Conservation (phyloP, 2,329 filamentous ascomycete species). For the Ophiostoma fasciatum region DNA sequence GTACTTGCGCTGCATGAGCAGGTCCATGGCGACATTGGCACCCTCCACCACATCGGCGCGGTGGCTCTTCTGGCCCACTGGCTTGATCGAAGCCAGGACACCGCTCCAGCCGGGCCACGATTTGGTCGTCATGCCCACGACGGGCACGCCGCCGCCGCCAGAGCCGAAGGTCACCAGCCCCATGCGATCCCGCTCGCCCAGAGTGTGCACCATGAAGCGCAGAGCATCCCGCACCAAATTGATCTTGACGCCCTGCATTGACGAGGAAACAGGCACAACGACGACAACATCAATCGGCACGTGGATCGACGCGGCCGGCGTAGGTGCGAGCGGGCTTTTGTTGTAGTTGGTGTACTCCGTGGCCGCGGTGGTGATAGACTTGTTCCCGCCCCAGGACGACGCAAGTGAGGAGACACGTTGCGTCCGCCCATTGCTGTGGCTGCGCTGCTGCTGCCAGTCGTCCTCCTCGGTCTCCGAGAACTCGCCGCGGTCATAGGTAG, state of each 20-base stretch:
- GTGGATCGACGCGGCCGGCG: conserved; percentile 45
- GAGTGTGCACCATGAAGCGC: conserved; percentile 76
- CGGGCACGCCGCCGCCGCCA: conserved; percentile 77
- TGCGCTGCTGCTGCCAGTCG: conserved; percentile 47
- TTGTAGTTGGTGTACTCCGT: conserved; percentile 79
- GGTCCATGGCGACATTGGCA: conserved; percentile 94
- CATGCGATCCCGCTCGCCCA: conserved; percentile 92
- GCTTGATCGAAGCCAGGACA: conserved; percentile 73
- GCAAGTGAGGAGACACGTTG: conserved; percentile 56
- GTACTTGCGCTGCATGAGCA: conserved; percentile 94
- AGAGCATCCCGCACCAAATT: conserved; percentile 83
- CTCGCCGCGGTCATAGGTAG: conserved; percentile 66
- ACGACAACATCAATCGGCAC: conserved; percentile 92
- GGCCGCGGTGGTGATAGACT: conserved; percentile 74
- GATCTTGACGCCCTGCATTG: conserved; percentile 99
- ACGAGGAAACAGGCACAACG: conserved; percentile 91
- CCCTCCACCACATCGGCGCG: conserved; percentile 94
- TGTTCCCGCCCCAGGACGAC: conserved; percentile 66
- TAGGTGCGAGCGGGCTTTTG: conserved; percentile 24
- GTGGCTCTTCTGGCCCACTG: conserved; percentile 91
- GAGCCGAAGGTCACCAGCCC: conserved; percentile 94
- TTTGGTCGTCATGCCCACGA: conserved; percentile 98
- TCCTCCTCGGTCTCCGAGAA: conserved; percentile 79
- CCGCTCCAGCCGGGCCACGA: conserved; percentile 85
- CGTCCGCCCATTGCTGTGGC: too few relatives aligned